Base-by-base conservation (phyloP, 306 rosid genomes). In the Medicago lupulina region DNA sequence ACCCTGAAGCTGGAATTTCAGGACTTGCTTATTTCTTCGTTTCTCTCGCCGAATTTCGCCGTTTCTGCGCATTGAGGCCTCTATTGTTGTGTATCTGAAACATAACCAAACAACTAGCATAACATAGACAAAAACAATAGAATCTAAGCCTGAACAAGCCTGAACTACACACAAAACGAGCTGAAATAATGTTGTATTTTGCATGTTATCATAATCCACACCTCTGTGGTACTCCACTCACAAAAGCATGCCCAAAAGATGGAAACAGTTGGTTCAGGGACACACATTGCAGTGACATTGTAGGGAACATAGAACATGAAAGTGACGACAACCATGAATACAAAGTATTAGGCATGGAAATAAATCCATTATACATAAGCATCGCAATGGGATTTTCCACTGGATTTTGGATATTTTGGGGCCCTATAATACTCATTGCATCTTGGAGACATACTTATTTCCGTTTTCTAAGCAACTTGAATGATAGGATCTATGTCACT, bases 401-500 rank as follows among this genome's bases (percentile, higher is more conserved):
- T 6, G 78, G 62, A 17, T 54, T 51, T 54, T 72, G 78, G 74
- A 19, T 34, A 1, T 40, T 79, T 18, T 64, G 57, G 73, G 75
- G 62, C 1, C 43, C 75, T 3, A 43, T 76, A 43, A 7, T 76
- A 9, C 8, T 76, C n/a, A 13, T 18, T 18, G 46, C 46, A 64
- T 17, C 81, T 8, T 76, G 78, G n/a, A n/a, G n/a, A n/a, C n/a
- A n/a, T n/a, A n/a, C n/a, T n/a, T n/a, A n/a, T n/a, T n/a, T n/a
- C n/a, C 11, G 13, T 39, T 81, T 70, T 60, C 38, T 79, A 38
- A 6, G n/a, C n/a, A 38, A 5, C 49, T 4, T 64, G 16, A 40
- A 19, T 50, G 75, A 76, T 71, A 4, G 21, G 53, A 21, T 81
- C 59, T 76, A 81, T 34, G 80, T 81, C 25, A 70, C 51, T 0